Evolutionary conservation across 257 asterid species (phyloP), one percentile per base, ranked within the genome.

Genomic region (Solanum okadae): DNA sequence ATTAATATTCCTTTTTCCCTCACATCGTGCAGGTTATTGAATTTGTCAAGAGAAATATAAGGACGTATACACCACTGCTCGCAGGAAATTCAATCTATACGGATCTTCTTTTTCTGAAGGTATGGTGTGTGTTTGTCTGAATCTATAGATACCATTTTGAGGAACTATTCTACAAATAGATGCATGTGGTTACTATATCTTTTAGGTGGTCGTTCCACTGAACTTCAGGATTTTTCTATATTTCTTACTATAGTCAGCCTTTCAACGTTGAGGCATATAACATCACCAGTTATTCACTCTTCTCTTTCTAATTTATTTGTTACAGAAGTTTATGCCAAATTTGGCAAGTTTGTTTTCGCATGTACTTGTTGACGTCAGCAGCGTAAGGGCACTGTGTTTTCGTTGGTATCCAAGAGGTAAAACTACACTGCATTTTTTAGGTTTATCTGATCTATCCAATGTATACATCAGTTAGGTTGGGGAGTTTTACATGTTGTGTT

Each of bases 351-450:
- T 97, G 86, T 95, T 97, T 94, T 89, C 95, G 22, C 99, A 96
- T 83, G 93, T 95, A 33, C 88, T 96, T n/a, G 99, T 97, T 75
- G 99, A 97, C 75, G 99, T 97, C 88, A 97, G 99, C 94, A 96
- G 98, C 27, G 88, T 97, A 89, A 95, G 93, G 91, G 98, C 99
- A 2, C 78, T 97, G 86, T 96, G 99, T 86, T 20, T 90, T 84
- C 98, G 99, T 38, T 97, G 99, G 99, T 97, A 89, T 91, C 98
- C 98, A 52, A 92, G 86, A 96, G 99, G 99, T 97, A 90, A 93
- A 70, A 71, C 78, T 27, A 35, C 49, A 56, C 37, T 71, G 23
- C 71, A 44, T 18, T 20, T 20, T 46, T 76, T 0, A 68, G 72
- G 56, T 72, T 85, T 42, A 67, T 20, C 34, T 22, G 49, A 31